A percentile compares a stretch with the other conserved stretches of the same genome.
Conservation (phyloP, 1,139 yeast species). For the Geotrichum cucujoidarum region DNA sequence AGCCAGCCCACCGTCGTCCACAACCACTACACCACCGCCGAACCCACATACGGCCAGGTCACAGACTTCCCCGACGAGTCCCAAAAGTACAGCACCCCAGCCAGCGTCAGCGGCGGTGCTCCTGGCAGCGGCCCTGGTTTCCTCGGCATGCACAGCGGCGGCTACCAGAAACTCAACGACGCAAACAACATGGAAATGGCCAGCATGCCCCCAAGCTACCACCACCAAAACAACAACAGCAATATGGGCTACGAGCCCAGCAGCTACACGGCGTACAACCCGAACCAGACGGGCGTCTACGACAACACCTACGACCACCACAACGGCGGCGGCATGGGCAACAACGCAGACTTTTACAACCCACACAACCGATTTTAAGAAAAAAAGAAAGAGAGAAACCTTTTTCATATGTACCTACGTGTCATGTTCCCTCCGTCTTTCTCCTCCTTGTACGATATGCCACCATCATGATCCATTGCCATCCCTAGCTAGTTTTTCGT, state of each 20-base stretch:
- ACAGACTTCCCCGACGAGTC: background rate
- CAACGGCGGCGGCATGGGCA: background rate
- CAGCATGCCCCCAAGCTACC: conserved; percentile 12
- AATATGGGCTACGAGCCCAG: background rate
- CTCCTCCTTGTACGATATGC: no score
- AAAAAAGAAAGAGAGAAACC: background rate
- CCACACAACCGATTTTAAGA: conserved; percentile 5
- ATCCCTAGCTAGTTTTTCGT: no score
- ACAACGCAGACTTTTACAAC: conserved; percentile 11
- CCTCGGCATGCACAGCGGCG: background rate
- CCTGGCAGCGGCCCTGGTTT: background rate
- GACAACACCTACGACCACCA: conserved; percentile 10
- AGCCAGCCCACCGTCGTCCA: conserved; percentile 3
- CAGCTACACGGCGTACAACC: conserved; percentile 13
- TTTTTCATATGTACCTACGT: background rate
- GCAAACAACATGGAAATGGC: conserved; percentile 2
- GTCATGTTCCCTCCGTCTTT: no score
- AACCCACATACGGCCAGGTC: conserved; percentile 3
- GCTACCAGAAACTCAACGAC: conserved; percentile 13
- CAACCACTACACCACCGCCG: conserved; percentile 12
- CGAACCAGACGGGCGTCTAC: conserved; percentile 6
- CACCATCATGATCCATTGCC: no score
- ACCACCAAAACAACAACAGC: no score
- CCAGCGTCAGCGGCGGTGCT: background rate
- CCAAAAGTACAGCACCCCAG: background rate